These are phyloP conservation scores for Penicillium carneum DNA, from an alignment of 2,329 filamentous ascomycete genomes.

Conservation along the genomic window DNA sequence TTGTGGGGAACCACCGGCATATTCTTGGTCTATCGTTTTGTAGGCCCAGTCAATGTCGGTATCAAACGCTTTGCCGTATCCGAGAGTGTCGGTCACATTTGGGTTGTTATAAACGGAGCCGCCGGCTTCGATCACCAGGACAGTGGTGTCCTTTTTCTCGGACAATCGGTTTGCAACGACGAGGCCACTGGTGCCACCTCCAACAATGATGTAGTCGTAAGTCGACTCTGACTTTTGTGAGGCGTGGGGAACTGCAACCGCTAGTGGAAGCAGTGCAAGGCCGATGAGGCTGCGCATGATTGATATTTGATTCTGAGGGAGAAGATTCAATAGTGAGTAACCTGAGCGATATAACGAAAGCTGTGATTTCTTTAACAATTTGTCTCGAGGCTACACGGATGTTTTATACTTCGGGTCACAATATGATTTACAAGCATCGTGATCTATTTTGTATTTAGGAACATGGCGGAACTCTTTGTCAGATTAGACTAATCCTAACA, in stretches of 20 bases:
- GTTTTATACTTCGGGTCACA: neutral
- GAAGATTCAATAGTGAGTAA: too few species aligned
- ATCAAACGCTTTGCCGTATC: constrained; percentile 39
- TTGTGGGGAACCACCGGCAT: constrained; percentile 40
- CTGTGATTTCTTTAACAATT: neutral
- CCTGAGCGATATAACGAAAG: neutral
- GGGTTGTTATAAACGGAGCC: constrained; percentile 38
- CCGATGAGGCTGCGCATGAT: constrained; percentile 27
- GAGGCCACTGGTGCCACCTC: constrained; percentile 46
- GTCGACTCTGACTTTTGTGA: constrained; percentile 12
- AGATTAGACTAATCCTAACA: neutral
- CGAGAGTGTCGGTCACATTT: constrained; percentile 38
- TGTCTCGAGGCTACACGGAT: neutral
- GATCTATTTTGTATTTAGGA: neutral
- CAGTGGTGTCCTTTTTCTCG: constrained; percentile 36
- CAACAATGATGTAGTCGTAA: constrained; percentile 46
- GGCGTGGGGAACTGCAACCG: constrained; percentile 23
- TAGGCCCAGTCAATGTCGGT: constrained; percentile 54
- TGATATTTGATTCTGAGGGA: neutral
- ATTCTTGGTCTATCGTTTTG: constrained; percentile 48
- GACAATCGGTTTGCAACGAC: constrained; percentile 47
- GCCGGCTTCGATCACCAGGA: constrained; percentile 44
- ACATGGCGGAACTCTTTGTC: neutral
- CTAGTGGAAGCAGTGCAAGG: constrained; percentile 28
- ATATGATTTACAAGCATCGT: constrained; percentile 1